These are phyloP conservation scores for Rhodosporidiobolus sp. DNA, from an alignment of 768 basidiomycete species.

Conservation along the genomic window DNA sequence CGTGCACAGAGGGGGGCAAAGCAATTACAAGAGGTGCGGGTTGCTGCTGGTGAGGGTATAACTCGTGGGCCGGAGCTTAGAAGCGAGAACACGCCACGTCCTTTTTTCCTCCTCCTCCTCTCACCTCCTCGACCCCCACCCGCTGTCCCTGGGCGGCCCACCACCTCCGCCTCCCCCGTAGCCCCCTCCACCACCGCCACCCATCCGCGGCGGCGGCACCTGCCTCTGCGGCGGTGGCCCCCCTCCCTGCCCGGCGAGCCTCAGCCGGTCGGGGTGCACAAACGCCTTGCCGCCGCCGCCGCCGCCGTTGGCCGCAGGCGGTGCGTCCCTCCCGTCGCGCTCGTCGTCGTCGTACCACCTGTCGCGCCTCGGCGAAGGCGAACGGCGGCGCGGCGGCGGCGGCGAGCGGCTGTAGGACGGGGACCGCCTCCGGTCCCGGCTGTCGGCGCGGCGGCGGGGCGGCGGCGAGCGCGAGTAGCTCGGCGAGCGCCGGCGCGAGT, in stretches of 20 bases:
- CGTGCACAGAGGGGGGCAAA: no score
- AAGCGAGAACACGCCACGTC: no score
- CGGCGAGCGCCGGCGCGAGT: slow-evolving; percentile 10
- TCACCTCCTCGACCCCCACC: slow-evolving; percentile 9
- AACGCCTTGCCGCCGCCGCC: slow-evolving; percentile 4
- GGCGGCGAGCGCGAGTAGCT: slow-evolving; percentile 6
- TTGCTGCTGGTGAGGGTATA: no score
- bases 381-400: neutral
- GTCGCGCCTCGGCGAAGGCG: neutral
- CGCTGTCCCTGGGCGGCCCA: slow-evolving; percentile 2
- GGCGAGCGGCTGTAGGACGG: neutral
- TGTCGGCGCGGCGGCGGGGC: neutral
- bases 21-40: no score
- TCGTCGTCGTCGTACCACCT: neutral
- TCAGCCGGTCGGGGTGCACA: slow-evolving; percentile 2
- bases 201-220: neutral
- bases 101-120: neutral
- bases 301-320: neutral
- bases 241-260: slow-evolving; percentile 4
- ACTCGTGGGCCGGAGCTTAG: no score
- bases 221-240: slow-evolving; percentile 4
- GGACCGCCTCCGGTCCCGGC: no score
- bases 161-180: neutral
- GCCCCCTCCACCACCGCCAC: neutral
- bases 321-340: neutral